Evolutionary conservation across 2,329 filamentous ascomycete species (phyloP), one percentile per base, ranked within the genome.

Genomic region (Balansia obtecta): DNA sequence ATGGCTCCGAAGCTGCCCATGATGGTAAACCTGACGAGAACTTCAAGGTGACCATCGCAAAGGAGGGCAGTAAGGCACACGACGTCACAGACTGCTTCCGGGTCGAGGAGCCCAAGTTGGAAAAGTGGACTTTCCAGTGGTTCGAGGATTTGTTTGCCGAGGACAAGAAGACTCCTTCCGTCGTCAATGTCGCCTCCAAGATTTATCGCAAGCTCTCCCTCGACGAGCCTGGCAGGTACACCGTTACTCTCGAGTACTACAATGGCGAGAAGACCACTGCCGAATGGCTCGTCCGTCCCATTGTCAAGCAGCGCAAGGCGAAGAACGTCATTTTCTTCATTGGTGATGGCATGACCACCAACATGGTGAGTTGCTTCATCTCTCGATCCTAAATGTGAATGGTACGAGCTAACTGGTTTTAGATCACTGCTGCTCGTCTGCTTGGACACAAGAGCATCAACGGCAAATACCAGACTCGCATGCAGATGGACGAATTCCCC

Each of bases 261-360:
- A 79, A 80, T 55, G 79, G 79, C 53, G 76, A 80, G 63, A 83
- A 73, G 53, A 93, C 87, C 4, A 78, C 75, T 49, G 87, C 87
- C 18, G 80, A 80, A 58, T 94, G 87, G 88, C 69, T 78, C 18
- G 88, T 94, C 40, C 81, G 86, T 37, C 80, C 86, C 46, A 68
- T 90, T 32, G 74, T 79, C 37, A 75, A 80, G 51, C 73, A 79
- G 64, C 82, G 85, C 67, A 86, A 80, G 70, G 83, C 86, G 39
- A 93, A 90, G 77, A 93, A 93, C 57, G 80, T 93, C 56, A 80
- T 93, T 58, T 75, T 93, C 55, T 94, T 93, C 68, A 87, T 94
- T 56, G 88, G 88, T 63, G 77, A 82, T 57, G 79, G 79, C 53
- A 83, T 82, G 79, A 83, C 79, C 33, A 88, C 84, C 43, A 86